Percentiles rank a stretch among this genome's conserved stretches.
These are phyloP conservation scores for Rhodotorula graminis DNA, from an alignment of 768 basidiomycete species.

Conservation along the genomic window DNA sequence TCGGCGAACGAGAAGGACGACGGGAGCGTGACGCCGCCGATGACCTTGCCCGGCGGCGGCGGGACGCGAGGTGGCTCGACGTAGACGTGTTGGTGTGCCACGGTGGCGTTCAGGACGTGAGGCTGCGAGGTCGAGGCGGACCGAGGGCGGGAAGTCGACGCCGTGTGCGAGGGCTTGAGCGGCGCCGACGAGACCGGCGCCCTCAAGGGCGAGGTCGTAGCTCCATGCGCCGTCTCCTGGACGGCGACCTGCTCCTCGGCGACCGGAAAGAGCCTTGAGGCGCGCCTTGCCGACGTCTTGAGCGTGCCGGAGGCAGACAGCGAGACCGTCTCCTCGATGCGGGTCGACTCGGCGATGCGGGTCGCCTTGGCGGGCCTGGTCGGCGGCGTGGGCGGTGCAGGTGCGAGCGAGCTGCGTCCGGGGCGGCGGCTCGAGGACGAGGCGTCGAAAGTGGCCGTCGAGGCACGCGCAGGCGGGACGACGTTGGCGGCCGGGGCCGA, in stretches of 20 bases:
- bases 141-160: background rate
- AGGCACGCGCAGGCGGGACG: background rate
- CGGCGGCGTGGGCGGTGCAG: background rate
- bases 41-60: background rate
- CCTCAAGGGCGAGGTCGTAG: background rate
- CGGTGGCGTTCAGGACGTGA: no score
- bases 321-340: background rate
- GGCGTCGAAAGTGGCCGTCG: background rate
- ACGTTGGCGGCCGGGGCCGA: no score
- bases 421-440: background rate
- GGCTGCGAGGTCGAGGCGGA: background rate
- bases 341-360: no score
- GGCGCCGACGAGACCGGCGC: background rate
- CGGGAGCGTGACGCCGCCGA: constrained; percentile 16
- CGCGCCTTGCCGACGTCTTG: background rate
- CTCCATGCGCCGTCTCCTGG: no score
- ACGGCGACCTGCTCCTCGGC: background rate
- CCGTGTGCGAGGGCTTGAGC: background rate
- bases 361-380: no score
- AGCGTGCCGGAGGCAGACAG: background rate
- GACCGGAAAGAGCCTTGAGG: background rate
- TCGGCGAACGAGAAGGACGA: constrained; percentile 18
- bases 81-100: no score
- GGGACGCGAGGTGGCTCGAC: background rate
- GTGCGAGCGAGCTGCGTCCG: background rate